Evolutionary conservation across 129 eudicot genomes (phyloP), one percentile per base, ranked within the genome.

Genomic region (Daucus carota): DNA sequence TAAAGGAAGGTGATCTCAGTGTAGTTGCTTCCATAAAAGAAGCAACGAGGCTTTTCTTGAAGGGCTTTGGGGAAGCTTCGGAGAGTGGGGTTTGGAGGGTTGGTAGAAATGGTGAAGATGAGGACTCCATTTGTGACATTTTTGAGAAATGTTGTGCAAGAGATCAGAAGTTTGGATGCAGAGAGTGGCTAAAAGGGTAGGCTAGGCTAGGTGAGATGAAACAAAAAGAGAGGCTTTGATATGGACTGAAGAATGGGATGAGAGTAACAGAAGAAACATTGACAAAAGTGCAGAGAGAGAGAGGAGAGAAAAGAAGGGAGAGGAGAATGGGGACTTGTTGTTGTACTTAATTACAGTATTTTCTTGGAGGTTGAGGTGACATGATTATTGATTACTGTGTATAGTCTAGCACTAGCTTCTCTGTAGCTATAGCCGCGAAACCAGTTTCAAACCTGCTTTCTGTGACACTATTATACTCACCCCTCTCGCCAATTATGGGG

Each of bases 1-100:
- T 87, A 84, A 94, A 94, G 42, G 97, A 83, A 3, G 93, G 89
- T 26, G 94, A 79, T 34, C 91, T 87, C 72, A 73, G 81, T 12
- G 92, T 76, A 57, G 89, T 72, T 69, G 96, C 82, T 14, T 75
- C 86, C 88, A 90, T 88, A 22, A 92, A 62, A 0, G 97, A 82
- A 14, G 87, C 70, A 18, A 92, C 67, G 68, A 86, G 81, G 82
- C 70, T 84, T 78, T 85, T 88, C 78, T 86, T 86, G 26, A 31
- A 71, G 72, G 87, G 82, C 12, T 80, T 78, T 65, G 87, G 82
- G 43, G 80, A 70, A 13, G 81, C 69, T 38, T 76, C 44, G 18
- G 83, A 68, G 1, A 62, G 68, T 70, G 79, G 66, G 73, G 60
- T 33, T 24, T 46, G 74, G 3, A 40, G 74, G 1, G 0, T 50